A percentile compares a stretch with the other conserved stretches of the same genome.
Conservation (phyloP, 345 rosid genomes). For the Euphorbia tirucalli region DNA sequence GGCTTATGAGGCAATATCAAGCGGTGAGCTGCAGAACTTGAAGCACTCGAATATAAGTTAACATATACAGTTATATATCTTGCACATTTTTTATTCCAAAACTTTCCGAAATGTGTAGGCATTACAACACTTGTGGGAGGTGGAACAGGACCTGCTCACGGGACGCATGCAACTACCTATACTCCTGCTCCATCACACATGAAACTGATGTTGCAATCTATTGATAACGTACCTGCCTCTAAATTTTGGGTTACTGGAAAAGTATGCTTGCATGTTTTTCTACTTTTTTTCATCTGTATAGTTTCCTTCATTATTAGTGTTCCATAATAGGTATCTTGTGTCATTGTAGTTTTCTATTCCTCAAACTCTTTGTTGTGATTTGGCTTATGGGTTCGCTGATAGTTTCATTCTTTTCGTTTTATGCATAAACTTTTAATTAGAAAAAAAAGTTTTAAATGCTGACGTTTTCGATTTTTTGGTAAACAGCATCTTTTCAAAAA, state of each 20-base stretch:
- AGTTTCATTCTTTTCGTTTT: too few species aligned
- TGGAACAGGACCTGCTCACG: conserved; percentile 96
- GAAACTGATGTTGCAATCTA: conserved; percentile 95
- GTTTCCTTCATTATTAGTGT: too few species aligned
- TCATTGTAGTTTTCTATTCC: too few species aligned
- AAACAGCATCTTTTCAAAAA: too few species aligned
- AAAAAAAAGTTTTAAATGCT: too few species aligned
- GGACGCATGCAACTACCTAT: conserved; percentile 96
- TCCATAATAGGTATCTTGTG: too few species aligned
- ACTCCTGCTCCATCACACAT: conserved; percentile 82
- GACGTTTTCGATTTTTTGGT: too few species aligned
- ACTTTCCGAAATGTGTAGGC: conserved; percentile 48
- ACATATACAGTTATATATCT: conserved; percentile 7
- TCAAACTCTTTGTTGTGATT: too few species aligned
- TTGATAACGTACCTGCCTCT: conserved; percentile 86
- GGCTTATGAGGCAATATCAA: conserved; percentile 87
- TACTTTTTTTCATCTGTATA: conserved; percentile 2
- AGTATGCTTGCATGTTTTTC: conserved; percentile 39
- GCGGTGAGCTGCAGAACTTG: conserved; percentile 55
- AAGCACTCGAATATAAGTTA: conserved; percentile 5
- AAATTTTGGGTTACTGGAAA: conserved; percentile 99
- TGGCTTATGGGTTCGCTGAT: too few species aligned
- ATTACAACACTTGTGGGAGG: conserved; percentile 93
- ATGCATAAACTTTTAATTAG: too few species aligned
- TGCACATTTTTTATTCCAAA: conserved; percentile 12